These are phyloP conservation scores for Cystoderma amianthinum DNA, from an alignment of 768 basidiomycete species.

Conservation along the genomic window DNA sequence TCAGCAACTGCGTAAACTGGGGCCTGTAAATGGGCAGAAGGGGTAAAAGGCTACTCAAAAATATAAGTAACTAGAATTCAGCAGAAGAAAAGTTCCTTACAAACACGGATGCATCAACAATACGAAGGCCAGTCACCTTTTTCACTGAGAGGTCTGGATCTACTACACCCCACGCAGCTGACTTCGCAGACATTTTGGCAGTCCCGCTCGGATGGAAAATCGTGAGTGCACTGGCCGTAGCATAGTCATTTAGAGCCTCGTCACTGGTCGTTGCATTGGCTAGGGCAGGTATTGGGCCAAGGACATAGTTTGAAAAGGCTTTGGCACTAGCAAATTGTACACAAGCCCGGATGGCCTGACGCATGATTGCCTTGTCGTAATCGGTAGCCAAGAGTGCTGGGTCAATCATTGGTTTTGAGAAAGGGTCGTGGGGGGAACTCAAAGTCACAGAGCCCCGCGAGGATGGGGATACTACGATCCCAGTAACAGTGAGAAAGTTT, in stretches of 20 bases:
- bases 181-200: constrained; percentile 13
- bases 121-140: constrained; percentile 15
- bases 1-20: constrained; percentile 18
- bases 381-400: constrained; percentile 31
- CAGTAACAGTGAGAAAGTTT: constrained; percentile 19
- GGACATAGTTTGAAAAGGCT: constrained; percentile 19
- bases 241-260: constrained; percentile 7
- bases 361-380: constrained; percentile 21
- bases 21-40: constrained; percentile 17
- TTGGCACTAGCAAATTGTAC: constrained; percentile 16
- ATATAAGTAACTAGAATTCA: neutral
- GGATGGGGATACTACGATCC: constrained; percentile 22
- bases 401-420: constrained; percentile 41
- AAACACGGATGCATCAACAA: constrained; percentile 21
- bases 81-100: constrained; percentile 8
- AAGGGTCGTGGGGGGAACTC: constrained; percentile 37
- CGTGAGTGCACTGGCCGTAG: constrained; percentile 7
- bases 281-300: constrained; percentile 13
- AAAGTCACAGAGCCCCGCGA: constrained; percentile 31
- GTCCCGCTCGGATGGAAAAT: constrained; percentile 17
- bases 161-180: constrained; percentile 15
- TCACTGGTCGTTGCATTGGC: constrained; percentile 16
- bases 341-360: constrained; percentile 13
- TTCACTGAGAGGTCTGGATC: constrained; percentile 20
- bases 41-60: constrained; percentile 10